Percentiles rank a stretch among this genome's conserved stretches.
phyloP scores from a whole-genome alignment of 2,329 filamentous ascomycete species.

The Trichophyton benhamiae region DNA sequence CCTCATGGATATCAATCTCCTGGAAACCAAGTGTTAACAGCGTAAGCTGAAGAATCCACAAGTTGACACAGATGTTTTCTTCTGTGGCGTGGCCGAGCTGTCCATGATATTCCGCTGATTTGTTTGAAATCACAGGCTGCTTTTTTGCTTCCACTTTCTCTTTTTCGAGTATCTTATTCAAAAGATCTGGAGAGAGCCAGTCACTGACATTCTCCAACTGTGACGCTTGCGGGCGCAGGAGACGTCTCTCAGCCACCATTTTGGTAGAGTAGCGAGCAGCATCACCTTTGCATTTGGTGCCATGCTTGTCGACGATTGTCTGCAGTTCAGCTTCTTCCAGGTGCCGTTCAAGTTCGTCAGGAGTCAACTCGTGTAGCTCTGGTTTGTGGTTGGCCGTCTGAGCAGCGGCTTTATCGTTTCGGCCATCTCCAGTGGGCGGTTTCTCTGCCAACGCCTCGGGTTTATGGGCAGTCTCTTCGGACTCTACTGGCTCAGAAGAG shows the following conservation, averaged over 20 bases:
- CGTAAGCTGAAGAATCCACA: slow-evolving; percentile 75
- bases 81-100: slow-evolving; percentile 43
- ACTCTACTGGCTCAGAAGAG: slow-evolving; percentile 14
- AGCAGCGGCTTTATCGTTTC: background rate
- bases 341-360: slow-evolving; percentile 81
- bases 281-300: slow-evolving; percentile 66
- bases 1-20: slow-evolving; percentile 48
- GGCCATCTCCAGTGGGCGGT: slow-evolving; percentile 13
- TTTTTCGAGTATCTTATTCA: slow-evolving; percentile 65
- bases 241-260: slow-evolving; percentile 71
- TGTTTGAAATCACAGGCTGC: slow-evolving; percentile 13
- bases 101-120: slow-evolving; percentile 14
- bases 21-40: slow-evolving; percentile 59
- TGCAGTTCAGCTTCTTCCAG: slow-evolving; percentile 87
- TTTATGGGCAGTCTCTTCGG: background rate
- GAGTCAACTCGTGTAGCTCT: slow-evolving; percentile 39
- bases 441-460: background rate
- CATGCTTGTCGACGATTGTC: slow-evolving; percentile 71
- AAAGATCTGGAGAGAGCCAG: slow-evolving; percentile 69
- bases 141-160: slow-evolving; percentile 30
- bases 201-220: slow-evolving; percentile 53
- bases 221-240: slow-evolving; percentile 69
- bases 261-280: slow-evolving; percentile 62
- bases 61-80: slow-evolving; percentile 63
- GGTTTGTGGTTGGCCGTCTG: background rate